phyloP scores from a whole-genome alignment of 1,284 basidiomycete genomes.

The Agroathelia rolfsii region DNA sequence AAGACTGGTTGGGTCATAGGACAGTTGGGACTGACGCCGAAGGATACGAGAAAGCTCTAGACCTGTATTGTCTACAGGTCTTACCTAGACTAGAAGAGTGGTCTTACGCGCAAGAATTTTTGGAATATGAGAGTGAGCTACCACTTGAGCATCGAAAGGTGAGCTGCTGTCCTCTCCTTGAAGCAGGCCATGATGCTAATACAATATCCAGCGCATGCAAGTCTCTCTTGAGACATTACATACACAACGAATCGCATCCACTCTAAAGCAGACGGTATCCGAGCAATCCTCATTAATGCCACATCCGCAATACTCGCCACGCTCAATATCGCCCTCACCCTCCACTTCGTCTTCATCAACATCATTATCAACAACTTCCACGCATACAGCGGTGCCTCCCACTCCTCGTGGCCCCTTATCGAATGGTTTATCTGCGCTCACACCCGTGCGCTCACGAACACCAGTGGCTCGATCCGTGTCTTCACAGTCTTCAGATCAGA shows the following conservation, averaged over 20 bases:
- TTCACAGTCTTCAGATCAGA: too few species aligned
- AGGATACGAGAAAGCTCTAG: slow-evolving; percentile 63
- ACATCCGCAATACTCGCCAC: slow-evolving; percentile 18
- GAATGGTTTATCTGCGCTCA: too few species aligned
- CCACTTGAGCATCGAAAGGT: slow-evolving; percentile 42
- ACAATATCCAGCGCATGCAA: slow-evolving; percentile 34
- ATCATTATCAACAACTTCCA: slow-evolving; percentile 17
- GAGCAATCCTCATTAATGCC: slow-evolving; percentile 3
- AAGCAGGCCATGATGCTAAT: slow-evolving; percentile 6
- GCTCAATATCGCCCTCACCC: slow-evolving; percentile 35
- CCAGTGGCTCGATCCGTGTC: too few species aligned
- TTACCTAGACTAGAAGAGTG: slow-evolving; percentile 64
- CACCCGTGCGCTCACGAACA: neutral
- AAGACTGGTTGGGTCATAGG: slow-evolving; percentile 64
- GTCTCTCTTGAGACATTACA: slow-evolving; percentile 28
- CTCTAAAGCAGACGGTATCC: too few species aligned
- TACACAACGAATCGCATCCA: slow-evolving; percentile 14
- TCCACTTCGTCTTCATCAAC: slow-evolving; percentile 25
- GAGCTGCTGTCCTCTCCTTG: slow-evolving; percentile 14
- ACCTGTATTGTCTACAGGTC: slow-evolving; percentile 63
- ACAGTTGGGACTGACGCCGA: slow-evolving; percentile 30
- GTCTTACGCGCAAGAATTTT: slow-evolving; percentile 67
- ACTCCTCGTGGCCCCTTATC: slow-evolving; percentile 14
- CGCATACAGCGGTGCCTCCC: slow-evolving; percentile 23
- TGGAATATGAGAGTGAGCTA: slow-evolving; percentile 62